Base-by-base conservation (phyloP, 1,139 yeast species). In the Yamadazyma diospyri region DNA sequence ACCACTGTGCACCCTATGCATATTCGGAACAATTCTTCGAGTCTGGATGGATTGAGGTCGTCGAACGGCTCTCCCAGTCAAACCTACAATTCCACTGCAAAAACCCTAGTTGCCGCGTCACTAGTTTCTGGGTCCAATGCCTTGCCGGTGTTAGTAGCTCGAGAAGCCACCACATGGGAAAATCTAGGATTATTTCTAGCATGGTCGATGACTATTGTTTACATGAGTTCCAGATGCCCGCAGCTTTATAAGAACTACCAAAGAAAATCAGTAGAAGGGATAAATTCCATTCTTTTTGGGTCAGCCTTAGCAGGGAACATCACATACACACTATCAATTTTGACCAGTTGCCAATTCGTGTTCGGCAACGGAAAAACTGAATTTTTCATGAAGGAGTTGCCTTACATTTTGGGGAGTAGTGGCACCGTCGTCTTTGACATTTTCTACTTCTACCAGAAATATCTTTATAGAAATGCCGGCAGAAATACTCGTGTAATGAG, bases 381-480 rank as follows among this genome's bases (percentile, higher is more conserved):
- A 8, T 89, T 85, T 50, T 57, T 88, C 30, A 40, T 61, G 39
- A 78, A 76, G 35, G 95, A 87, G 48, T 58, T 87, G 35, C 95
- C 97, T 0, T 89, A 83, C 49, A 70, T 89, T 16, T 48, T 88
- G 19, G 97, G 97, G 0, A 81, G 94, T 42, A 75, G 89, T 0
- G 97, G 97, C 4, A 88, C 97, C 0, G 73, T 89, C 16, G 46
- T 80, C 4, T 87, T 88, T 57, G 97, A 89, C 54, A 44, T 78
- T 20, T 60, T 76, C 11, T 88, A 87, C 52, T 81, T 89, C 47
- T 74, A 76, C 52, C 97, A 89, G 53, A 55, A 70, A 34, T 57
- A 53, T 37, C 36, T 68, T 8, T 69, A 69, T 43, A 50, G 62
- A 35, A 37, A 54, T 29, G 45, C 51, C 3, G 62, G 61, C 3